phyloP scores from a whole-genome alignment of 2,329 filamentous ascomycete genomes.

The Albifimbria verrucaria region DNA sequence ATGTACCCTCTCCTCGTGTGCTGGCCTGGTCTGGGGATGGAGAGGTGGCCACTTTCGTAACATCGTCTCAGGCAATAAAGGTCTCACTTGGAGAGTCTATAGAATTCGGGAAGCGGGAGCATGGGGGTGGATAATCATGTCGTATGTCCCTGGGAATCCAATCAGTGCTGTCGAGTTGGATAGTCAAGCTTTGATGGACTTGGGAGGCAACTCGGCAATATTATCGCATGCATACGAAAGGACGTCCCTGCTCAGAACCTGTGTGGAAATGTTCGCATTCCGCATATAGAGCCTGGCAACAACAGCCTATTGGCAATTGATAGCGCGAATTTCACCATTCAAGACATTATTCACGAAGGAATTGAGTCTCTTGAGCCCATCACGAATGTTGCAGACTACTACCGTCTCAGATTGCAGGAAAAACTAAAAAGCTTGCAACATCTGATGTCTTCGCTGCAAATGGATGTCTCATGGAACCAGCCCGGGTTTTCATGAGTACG shows the following conservation, averaged over 20 bases:
- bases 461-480: neutral
- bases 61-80: no score
- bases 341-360: neutral
- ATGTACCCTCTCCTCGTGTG: conserved; percentile 12
- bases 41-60: neutral
- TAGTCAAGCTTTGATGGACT: conserved; percentile 1
- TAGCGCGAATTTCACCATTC: neutral
- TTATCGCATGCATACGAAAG: conserved; percentile 12
- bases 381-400: conserved; percentile 6
- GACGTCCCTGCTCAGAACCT: conserved; percentile 11
- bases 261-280: conserved; percentile 12
- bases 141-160: conserved; percentile 8
- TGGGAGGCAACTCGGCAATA: conserved; percentile 13
- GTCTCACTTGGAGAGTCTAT: no score
- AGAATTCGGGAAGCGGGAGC: neutral
- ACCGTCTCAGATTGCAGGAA: conserved; percentile 7
- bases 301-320: neutral
- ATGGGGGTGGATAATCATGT: conserved; percentile 19
- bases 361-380: conserved; percentile 10
- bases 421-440: conserved; percentile 6
- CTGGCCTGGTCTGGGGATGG: conserved; percentile 19
- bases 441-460: conserved; percentile 8
- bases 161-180: conserved; percentile 10
- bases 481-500: neutral
- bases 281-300: conserved; percentile 1